Conservation (phyloP, 1,284 basidiomycete genomes). For the Cryptococcus maquisensis region DNA sequence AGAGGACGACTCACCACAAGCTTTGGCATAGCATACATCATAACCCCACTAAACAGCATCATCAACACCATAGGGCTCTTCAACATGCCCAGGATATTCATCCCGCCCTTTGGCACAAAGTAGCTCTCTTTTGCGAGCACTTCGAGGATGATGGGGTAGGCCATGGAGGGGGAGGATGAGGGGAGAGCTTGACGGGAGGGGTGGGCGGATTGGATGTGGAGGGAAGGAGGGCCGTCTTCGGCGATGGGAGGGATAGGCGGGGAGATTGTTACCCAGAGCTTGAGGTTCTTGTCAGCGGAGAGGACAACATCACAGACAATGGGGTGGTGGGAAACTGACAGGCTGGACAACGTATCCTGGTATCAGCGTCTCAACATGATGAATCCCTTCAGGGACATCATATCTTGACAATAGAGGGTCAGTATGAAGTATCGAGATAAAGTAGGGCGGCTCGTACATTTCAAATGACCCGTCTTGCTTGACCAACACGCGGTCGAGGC, state of each 20-base stretch:
- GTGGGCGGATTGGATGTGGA: slow-evolving; percentile 59
- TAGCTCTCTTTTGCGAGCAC: slow-evolving; percentile 64
- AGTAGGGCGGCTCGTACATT: slow-evolving; percentile 23
- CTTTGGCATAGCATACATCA: slow-evolving; percentile 75
- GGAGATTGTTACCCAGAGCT: slow-evolving; percentile 29
- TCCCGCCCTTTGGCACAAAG: slow-evolving; percentile 59
- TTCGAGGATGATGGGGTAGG: slow-evolving; percentile 61
- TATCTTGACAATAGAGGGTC: slow-evolving; percentile 5
- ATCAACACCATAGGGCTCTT: slow-evolving; percentile 84
- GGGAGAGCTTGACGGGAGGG: slow-evolving; percentile 63
- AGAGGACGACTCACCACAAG: slow-evolving; percentile 59
- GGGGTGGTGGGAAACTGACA: slow-evolving; percentile 15
- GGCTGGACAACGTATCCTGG: slow-evolving; percentile 30
- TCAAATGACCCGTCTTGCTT: slow-evolving; percentile 36
- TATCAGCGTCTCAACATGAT: slow-evolving; percentile 34
- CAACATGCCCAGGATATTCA: slow-evolving; percentile 73
- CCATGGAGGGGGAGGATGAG: slow-evolving; percentile 59
- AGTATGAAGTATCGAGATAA: background rate
- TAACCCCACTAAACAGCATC: slow-evolving; percentile 64
- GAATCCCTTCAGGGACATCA: slow-evolving; percentile 28
- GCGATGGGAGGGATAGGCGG: slow-evolving; percentile 1
- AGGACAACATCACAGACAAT: slow-evolving; percentile 1
- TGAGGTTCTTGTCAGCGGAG: slow-evolving; percentile 4
- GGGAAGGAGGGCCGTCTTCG: slow-evolving; percentile 1
- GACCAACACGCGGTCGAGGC: slow-evolving; percentile 22